Percentiles rank a stretch among this genome's conserved stretches.
These are phyloP conservation scores for Angophora floribunda DNA, from an alignment of 345 rosid species.

Conservation along the genomic window DNA sequence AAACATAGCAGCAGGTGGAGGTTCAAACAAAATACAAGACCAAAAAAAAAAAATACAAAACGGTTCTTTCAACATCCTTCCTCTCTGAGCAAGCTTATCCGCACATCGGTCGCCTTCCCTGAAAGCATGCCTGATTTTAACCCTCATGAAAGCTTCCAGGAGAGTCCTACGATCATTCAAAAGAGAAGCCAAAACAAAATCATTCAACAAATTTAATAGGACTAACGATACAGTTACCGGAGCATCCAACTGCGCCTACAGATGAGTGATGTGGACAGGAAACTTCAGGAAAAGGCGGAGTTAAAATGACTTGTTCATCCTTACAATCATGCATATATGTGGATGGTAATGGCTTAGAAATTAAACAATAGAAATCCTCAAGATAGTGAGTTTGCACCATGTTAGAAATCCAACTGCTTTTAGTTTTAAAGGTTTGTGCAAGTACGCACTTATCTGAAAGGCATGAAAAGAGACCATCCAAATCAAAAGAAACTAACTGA, in stretches of 20 bases:
- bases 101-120: background rate
- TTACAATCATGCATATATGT: background rate
- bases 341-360: background rate
- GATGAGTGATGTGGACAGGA: background rate
- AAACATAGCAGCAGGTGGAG: background rate
- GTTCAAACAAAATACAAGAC: background rate
- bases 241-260: background rate
- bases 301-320: background rate
- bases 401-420: background rate
- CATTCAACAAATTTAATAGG: background rate
- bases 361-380: background rate
- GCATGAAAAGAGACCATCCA: background rate
- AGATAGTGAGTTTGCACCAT: background rate
- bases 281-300: background rate
- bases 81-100: background rate
- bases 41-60: no score
- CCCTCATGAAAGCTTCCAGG: background rate
- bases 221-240: background rate
- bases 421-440: background rate
- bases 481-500: background rate
- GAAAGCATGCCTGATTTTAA: background rate
- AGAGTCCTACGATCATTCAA: background rate
- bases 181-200: background rate
- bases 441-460: background rate
- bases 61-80: background rate